phyloP scores from a whole-genome alignment of 164 flowering plant species.

The Litsea cubeba region DNA sequence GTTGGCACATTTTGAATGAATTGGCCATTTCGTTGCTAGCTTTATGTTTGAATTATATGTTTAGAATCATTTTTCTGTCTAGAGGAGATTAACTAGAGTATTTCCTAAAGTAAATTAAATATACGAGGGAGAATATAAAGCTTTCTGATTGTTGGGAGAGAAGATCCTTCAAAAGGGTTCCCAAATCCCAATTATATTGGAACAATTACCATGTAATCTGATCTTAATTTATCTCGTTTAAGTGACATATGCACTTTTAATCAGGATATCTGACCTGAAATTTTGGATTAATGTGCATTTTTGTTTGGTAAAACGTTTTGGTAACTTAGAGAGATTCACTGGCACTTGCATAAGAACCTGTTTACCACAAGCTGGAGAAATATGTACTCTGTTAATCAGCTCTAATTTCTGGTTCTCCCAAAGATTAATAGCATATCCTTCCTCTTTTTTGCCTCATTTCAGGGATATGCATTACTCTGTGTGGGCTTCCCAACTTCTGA shows the following conservation, averaged over 20 bases:
- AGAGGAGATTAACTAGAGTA: not conserved
- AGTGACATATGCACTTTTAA: too few species aligned
- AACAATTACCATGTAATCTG: too few species aligned
- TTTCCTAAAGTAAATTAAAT: too few species aligned
- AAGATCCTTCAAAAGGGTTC: not conserved
- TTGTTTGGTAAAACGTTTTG: not conserved
- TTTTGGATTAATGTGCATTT: too few species aligned
- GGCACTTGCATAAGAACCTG: not conserved
- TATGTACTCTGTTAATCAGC: not conserved
- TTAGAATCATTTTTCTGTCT: not conserved
- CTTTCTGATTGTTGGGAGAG: not conserved
- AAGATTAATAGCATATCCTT: not conserved
- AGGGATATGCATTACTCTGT: conserved; percentile 97
- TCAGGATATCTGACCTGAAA: too few species aligned
- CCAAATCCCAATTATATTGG: too few species aligned
- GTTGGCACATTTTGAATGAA: not conserved
- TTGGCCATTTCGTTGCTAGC: not conserved
- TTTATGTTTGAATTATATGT: not conserved
- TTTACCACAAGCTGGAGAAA: not conserved
- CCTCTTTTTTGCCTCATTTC: conserved; percentile 12
- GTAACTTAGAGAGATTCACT: not conserved
- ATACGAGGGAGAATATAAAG: not conserved
- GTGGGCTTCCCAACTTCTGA: conserved; percentile 92
- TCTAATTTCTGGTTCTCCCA: not conserved
- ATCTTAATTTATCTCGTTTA: too few species aligned